Base-by-base conservation (phyloP, 2,329 filamentous ascomycete species). In the Conoideocrella luteorostrata region DNA sequence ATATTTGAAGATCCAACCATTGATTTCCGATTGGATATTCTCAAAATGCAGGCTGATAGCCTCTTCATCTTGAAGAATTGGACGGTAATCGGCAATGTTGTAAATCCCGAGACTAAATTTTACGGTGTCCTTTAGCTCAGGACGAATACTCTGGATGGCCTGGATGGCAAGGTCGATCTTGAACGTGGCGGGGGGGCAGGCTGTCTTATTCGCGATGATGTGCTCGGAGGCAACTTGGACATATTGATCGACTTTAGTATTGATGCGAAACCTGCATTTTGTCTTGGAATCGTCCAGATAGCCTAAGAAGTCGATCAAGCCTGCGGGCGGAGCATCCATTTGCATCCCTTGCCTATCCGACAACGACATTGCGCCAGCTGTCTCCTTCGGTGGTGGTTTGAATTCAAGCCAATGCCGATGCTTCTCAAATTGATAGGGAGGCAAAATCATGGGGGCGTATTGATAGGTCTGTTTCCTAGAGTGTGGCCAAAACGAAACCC, bases 341-440 rank as follows among this genome's bases (percentile, higher is more conserved):
- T n/a, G n/a, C n/a, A n/a, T n/a, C n/a, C n/a, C n/a, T n/a, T n/a
- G n/a, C n/a, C n/a, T n/a, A n/a, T n/a, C n/a, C n/a, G n/a, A n/a
- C n/a, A n/a, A n/a, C n/a, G n/a, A n/a, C n/a, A n/a, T n/a, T n/a
- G n/a, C n/a, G n/a, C n/a, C n/a, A n/a, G n/a, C n/a, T n/a, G n/a
- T n/a, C n/a, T n/a, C n/a, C n/a, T n/a, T n/a, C n/a, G n/a, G n/a
- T n/a, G n/a, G n/a, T n/a, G n/a, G n/a, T n/a, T n/a, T n/a, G 4
- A 63, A 39, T 2, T 64, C 56, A 11, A 70, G 37, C 67, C 67
- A 70, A 39, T 70, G 67, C 0, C 52, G 41, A 0, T 52, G 38
- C 35, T 63, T 61, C 12, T 69, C 66, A 45, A 72, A 71, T 34
- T 70, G 67, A 43, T 70, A 70, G 0, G 67, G 63, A 0, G 68